A percentile compares a stretch with the other conserved stretches of the same genome.
Conservation (phyloP, 2,329 filamentous ascomycete species). For the Ophiocordyceps camponoti-rufipedis region DNA sequence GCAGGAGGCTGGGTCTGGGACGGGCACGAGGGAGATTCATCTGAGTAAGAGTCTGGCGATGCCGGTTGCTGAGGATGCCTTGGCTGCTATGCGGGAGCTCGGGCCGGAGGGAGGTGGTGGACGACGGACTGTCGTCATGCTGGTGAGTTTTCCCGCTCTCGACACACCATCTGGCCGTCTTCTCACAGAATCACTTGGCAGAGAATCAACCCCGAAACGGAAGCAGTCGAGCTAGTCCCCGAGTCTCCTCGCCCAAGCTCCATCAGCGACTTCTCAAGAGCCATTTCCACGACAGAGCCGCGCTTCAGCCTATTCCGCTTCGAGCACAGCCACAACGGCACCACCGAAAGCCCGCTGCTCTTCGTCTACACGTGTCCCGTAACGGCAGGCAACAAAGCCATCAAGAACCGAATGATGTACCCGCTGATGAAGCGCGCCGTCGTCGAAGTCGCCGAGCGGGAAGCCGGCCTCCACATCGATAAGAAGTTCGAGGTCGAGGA, state of each 20-base stretch:
- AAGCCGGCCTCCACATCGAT: conserved; percentile 46
- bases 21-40: conserved; percentile 38
- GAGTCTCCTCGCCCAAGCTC: conserved; percentile 31
- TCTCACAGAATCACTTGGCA: conserved; percentile 11
- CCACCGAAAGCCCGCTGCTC: conserved; percentile 39
- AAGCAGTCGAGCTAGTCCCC: conserved; percentile 48
- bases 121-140: conserved; percentile 37
- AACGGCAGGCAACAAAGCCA: conserved; percentile 42
- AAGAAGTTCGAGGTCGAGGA: conserved; percentile 55
- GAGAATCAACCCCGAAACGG: conserved; percentile 55
- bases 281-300: conserved; percentile 50
- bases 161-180: neutral
- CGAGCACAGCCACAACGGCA: conserved; percentile 34
- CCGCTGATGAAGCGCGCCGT: conserved; percentile 52
- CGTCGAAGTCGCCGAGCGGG: conserved; percentile 43
- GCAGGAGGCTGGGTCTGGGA: conserved; percentile 54
- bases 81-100: conserved; percentile 43
- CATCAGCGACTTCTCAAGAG: conserved; percentile 36
- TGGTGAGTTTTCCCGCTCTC: conserved; percentile 28
- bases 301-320: conserved; percentile 65
- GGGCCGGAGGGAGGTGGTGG: conserved; percentile 23
- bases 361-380: conserved; percentile 73
- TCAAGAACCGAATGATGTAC: conserved; percentile 77
- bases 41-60: conserved; percentile 38
- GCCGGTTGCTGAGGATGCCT: conserved; percentile 42